Evolutionary conservation across 208 protist genomes (phyloP).

Genomic region (Acanthamoeba triangularis): DNA sequence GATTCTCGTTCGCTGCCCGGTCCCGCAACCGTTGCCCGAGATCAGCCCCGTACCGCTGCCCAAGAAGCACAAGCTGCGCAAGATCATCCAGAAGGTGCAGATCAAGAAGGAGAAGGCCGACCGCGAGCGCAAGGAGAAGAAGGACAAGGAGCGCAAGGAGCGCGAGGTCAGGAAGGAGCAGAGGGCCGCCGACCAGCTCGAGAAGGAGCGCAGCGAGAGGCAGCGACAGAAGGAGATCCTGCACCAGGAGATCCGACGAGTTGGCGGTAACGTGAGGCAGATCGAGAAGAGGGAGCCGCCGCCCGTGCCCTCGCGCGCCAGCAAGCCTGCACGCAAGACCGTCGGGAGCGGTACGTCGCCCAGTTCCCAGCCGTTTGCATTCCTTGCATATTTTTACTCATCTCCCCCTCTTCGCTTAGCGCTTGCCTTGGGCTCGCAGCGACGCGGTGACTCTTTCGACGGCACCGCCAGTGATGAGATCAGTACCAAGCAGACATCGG

Average conservation of each 20-base stretch:
- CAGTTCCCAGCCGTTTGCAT: background rate
- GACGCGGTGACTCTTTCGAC: background rate
- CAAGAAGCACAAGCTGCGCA: slow-evolving; percentile 6
- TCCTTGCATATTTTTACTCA: too few relatives aligned
- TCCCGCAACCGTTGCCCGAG: background rate
- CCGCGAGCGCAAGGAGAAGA: slow-evolving; percentile 41
- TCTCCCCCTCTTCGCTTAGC: background rate
- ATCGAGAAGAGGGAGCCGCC: background rate
- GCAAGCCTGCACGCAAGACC: background rate
- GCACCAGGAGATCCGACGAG: slow-evolving; percentile 20
- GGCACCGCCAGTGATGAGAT: background rate
- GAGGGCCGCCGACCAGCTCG: background rate
- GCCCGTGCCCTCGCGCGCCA: slow-evolving; percentile 1
- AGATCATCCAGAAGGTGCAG: slow-evolving; percentile 17
- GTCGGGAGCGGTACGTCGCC: background rate
- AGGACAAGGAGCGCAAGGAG: slow-evolving; percentile 18
- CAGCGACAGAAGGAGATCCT: slow-evolving; percentile 23
- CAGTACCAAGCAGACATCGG: background rate
- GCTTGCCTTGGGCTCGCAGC: background rate
- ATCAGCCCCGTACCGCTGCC: background rate
- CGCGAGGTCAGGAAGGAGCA: too few relatives aligned
- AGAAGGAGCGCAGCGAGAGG: background rate
- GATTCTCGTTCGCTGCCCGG: slow-evolving; percentile 3
- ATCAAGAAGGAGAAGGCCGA: slow-evolving; percentile 50
- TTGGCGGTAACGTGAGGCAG: background rate